Evolutionary conservation across 1,139 yeast genomes (phyloP), one percentile per base, ranked within the genome.

Genomic region (Diutina catenulata): DNA sequence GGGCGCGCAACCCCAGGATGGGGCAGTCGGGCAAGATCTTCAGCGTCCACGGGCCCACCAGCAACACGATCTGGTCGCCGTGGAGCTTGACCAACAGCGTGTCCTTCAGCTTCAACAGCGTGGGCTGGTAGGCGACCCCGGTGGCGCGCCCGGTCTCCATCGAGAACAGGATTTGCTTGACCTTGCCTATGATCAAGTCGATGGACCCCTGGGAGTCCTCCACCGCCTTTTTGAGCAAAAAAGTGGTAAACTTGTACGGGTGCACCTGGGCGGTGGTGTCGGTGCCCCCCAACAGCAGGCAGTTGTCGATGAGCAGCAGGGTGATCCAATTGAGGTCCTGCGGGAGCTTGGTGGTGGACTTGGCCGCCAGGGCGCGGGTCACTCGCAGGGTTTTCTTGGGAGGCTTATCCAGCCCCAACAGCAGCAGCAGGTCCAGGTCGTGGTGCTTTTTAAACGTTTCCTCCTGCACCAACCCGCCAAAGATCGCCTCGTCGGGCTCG

Each of bases 21-120:
- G 96, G 97, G 54, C 96, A 87, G 47, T 82, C 87, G 2, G 94
- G 94, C 41, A 88, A 62, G 33, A 88, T 72, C 50, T 79, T 81
- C 1, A 95, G 80, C 2, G 96, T 87, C 98, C 98, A 88, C 5
- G 97, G 97, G 1, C 98, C 98, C 46, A 84, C 82, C 0, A 94
- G 68, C 48, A 88, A 64, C n/a, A 91, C 79, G 19, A 84, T 76
- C 50, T 82, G 79, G 50, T 82, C 86, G 29, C 84, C 94, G 16
- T 52, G 52, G 20, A 84, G 57, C 41, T 67, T 64, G 14, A 70
- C 59, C 5, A 42, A 41, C 18, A 39, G 39, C 13, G 31, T 43
- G 19, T 21, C 39, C 28, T 28, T 43, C 25, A 41, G 41, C 40
- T 44, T 43, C 39, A 42, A 45, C 41, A 73, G 63, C 5, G 83